Percentiles rank a stretch among this genome's conserved stretches.
phyloP scores from a whole-genome alignment of 2,329 filamentous ascomycete species.

The Trichoderma aggressivum region DNA sequence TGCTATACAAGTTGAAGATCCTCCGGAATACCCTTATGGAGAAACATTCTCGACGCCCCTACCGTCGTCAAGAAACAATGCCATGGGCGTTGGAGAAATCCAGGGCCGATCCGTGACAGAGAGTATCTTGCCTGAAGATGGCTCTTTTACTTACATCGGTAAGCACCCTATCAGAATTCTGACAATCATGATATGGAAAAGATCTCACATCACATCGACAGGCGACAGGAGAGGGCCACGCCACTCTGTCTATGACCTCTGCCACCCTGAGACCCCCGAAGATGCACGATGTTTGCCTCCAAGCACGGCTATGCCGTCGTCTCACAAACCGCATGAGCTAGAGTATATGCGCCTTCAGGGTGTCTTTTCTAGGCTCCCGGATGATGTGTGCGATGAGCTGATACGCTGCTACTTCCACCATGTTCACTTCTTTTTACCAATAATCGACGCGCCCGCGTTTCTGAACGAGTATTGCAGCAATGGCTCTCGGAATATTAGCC shows the following conservation, averaged over 20 bases:
- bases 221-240: background rate
- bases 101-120: background rate
- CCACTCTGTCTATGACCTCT: constrained; percentile 9
- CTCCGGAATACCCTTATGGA: background rate
- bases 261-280: constrained; percentile 4
- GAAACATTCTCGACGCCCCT: background rate
- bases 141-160: constrained; percentile 4
- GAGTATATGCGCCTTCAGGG: constrained; percentile 9
- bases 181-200: background rate
- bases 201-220: background rate
- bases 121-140: background rate
- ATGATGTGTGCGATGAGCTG: background rate
- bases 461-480: background rate
- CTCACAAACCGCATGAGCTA: background rate
- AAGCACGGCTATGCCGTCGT: background rate
- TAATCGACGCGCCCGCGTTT: constrained; percentile 1
- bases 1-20: background rate
- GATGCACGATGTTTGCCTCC: background rate
- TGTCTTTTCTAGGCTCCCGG: background rate
- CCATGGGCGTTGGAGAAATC: background rate
- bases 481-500: background rate
- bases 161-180: background rate
- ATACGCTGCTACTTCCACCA: constrained; percentile 3
- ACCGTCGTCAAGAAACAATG: background rate
- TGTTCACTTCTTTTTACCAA: background rate